Evolutionary conservation across 202 grass and related monocot genomes (phyloP).

Genomic region (Carex sylvatica): DNA sequence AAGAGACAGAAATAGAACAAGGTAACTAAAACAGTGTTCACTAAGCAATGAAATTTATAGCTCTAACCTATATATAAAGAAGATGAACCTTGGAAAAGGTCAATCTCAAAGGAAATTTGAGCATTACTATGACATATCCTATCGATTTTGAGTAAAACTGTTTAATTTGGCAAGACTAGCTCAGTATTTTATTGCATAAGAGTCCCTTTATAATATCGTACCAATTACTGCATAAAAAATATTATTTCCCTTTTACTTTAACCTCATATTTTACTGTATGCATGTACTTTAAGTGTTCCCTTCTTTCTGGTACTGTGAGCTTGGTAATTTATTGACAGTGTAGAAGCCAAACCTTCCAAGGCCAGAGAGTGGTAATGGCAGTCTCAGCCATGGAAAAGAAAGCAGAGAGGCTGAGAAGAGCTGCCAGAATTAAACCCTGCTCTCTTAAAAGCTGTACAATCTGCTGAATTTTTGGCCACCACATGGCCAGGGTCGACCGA

Average conservation of each 20-base stretch:
- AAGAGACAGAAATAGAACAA: constrained; percentile 24
- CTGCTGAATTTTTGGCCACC: constrained; percentile 64
- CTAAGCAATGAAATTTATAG: neutral
- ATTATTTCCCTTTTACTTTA: neutral
- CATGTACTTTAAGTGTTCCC: neutral
- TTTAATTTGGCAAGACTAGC: neutral
- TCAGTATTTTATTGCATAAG: neutral
- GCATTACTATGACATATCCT: neutral
- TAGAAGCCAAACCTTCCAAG: constrained; percentile 75
- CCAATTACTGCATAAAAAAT: neutral
- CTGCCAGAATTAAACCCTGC: constrained; percentile 63
- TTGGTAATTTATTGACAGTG: constrained; percentile 6
- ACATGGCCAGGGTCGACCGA: constrained; percentile 28
- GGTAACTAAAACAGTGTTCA: neutral
- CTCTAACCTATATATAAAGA: neutral
- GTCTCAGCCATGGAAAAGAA: constrained; percentile 99
- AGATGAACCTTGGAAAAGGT: neutral
- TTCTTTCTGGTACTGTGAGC: neutral
- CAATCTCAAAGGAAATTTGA: neutral
- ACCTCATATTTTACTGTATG: neutral
- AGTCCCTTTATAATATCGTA: neutral
- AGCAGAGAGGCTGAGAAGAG: constrained; percentile 75
- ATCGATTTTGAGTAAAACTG: neutral
- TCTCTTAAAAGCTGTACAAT: constrained; percentile 77
- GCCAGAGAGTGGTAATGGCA: constrained; percentile 94